phyloP scores from a whole-genome alignment of 1,284 basidiomycete species.

The Fomitopsis palustris region DNA sequence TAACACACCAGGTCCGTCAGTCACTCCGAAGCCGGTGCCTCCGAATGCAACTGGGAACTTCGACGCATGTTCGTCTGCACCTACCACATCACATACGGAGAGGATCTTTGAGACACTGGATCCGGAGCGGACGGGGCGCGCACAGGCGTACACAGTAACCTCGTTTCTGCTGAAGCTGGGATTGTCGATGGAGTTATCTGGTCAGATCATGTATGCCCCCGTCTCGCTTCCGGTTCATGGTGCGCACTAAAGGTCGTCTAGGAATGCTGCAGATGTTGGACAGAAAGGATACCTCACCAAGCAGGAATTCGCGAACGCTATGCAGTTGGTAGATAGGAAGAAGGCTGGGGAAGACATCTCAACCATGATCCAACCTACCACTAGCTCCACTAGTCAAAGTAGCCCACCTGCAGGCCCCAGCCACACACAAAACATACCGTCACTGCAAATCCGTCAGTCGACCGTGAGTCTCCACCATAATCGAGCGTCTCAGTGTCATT shows the following conservation, averaged over 20 bases:
- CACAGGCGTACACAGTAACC: constrained; percentile 16
- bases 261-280: constrained; percentile 21
- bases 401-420: not conserved
- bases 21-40: constrained; percentile 6
- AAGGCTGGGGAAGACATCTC: not conserved
- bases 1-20: constrained; percentile 7
- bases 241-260: constrained; percentile 1
- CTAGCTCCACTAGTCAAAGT: not conserved
- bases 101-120: constrained; percentile 25
- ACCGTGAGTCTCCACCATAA: not conserved
- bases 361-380: not conserved
- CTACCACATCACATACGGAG: constrained; percentile 19
- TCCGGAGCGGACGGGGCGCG: constrained; percentile 17
- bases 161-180: constrained; percentile 21
- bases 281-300: constrained; percentile 19
- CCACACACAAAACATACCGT: not conserved
- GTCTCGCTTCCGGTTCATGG: not conserved
- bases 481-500: not conserved
- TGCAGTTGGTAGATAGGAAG: not conserved
- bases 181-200: constrained; percentile 15
- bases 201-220: constrained; percentile 22
- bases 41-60: constrained; percentile 3
- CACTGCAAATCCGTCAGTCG: not conserved
- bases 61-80: constrained; percentile 15
- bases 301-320: not conserved